A percentile compares a stretch with the other conserved stretches of the same genome.
These are phyloP conservation scores for Globisporangium acanthophoron DNA, from an alignment of 352 stramenopile species.

Conservation along the genomic window DNA sequence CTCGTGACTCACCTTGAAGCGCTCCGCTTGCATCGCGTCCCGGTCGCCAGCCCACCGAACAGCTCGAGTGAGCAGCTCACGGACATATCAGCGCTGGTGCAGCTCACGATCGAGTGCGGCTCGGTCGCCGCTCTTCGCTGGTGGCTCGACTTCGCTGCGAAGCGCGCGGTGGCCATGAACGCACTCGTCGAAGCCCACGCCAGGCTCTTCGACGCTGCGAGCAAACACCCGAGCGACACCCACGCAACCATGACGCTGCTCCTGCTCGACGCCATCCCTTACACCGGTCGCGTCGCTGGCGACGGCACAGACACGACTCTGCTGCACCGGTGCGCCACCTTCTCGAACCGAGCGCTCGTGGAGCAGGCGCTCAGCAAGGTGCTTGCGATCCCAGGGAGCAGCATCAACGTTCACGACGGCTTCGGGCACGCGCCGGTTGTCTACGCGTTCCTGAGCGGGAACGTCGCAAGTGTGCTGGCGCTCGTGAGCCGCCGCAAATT, in stretches of 20 bases:
- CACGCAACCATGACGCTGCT: slow-evolving; percentile 37
- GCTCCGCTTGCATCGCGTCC: slow-evolving; percentile 15
- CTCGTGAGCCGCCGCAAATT: slow-evolving; percentile 21
- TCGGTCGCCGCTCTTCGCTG: slow-evolving; percentile 37
- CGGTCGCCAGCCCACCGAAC: neutral
- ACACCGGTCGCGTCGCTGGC: slow-evolving; percentile 32
- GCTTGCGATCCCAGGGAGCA: slow-evolving; percentile 22
- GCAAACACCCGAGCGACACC: slow-evolving; percentile 22
- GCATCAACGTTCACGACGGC: slow-evolving; percentile 27
- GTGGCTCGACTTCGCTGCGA: slow-evolving; percentile 22
- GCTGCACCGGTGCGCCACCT: slow-evolving; percentile 45
- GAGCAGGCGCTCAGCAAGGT: slow-evolving; percentile 20
- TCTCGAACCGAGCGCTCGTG: slow-evolving; percentile 19
- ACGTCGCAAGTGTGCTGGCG: slow-evolving; percentile 23
- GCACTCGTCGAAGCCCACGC: neutral
- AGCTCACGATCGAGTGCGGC: slow-evolving; percentile 20
- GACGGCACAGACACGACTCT: slow-evolving; percentile 42
- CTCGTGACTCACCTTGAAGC: slow-evolving; percentile 30
- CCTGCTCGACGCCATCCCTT: slow-evolving; percentile 26
- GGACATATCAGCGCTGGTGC: slow-evolving; percentile 6
- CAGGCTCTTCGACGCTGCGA: slow-evolving; percentile 11
- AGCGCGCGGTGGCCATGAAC: neutral
- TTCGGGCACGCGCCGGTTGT: slow-evolving; percentile 41
- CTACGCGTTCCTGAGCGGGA: slow-evolving; percentile 25
- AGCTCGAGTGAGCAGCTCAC: too few species aligned